phyloP scores from a whole-genome alignment of 2,329 filamentous ascomycete species.

The Ilyonectria destructans region DNA sequence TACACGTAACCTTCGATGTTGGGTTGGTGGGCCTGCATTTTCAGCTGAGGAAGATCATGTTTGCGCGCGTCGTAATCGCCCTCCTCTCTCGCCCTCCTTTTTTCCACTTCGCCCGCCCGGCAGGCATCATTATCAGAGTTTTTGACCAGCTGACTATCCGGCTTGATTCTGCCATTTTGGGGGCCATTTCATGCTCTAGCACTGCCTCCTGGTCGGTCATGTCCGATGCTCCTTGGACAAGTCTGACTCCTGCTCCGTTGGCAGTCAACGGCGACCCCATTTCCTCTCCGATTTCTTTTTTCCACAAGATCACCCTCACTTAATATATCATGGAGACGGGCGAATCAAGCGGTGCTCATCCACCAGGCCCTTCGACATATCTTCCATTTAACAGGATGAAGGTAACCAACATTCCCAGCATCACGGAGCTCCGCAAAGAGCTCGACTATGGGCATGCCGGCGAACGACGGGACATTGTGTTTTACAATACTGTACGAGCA shows the following conservation, averaged over 20 bases:
- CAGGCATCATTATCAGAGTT: background rate
- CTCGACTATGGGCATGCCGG: constrained; percentile 38
- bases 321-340: background rate
- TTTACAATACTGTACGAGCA: constrained; percentile 32
- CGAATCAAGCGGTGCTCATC: background rate
- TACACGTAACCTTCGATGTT: background rate
- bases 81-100: no score
- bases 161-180: background rate
- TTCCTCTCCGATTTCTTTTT: background rate
- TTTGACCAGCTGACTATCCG: background rate
- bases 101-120: no score
- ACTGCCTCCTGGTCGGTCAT: background rate
- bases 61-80: no score
- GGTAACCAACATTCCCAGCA: constrained; percentile 25
- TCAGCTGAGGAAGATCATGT: background rate
- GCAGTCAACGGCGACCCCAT: background rate
- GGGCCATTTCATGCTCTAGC: background rate
- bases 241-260: background rate
- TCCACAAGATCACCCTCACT: background rate
- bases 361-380: background rate
- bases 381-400: constrained; percentile 30
- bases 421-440: constrained; percentile 37
- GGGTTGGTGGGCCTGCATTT: background rate
- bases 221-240: background rate
- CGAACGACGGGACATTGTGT: constrained; percentile 32